phyloP scores from a whole-genome alignment of 1,139 yeast species.

The Blastobotrys aristatus region DNA sequence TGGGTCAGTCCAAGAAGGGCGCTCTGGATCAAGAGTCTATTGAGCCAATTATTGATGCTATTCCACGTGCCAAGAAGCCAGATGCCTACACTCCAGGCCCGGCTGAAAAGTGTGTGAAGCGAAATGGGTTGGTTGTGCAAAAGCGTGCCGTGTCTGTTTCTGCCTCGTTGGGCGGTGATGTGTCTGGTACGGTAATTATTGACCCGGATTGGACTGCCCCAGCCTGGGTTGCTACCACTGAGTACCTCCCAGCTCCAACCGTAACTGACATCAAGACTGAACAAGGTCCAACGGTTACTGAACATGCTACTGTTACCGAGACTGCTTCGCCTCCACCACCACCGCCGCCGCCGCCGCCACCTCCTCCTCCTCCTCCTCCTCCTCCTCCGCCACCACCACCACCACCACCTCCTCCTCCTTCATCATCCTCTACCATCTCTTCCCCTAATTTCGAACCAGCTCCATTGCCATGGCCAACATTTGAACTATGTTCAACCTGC shows the following conservation, averaged over 20 bases:
- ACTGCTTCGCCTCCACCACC: neutral
- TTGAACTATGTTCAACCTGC: too few species aligned
- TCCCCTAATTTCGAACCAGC: too few species aligned
- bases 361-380: neutral
- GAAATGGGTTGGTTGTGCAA: neutral
- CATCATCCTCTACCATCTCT: neutral
- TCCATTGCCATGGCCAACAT: too few species aligned
- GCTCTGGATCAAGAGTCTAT: conserved; percentile 18
- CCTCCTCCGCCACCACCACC: neutral
- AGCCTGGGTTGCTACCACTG: neutral
- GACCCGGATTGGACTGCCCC: neutral
- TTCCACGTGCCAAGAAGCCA: conserved; percentile 21
- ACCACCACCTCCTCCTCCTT: neutral
- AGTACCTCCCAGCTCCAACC: neutral
- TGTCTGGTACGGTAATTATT: conserved; percentile 1
- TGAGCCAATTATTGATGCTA: conserved; percentile 20
- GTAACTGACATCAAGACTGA: neutral
- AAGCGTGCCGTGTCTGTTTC: neutral
- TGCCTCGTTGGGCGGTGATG: conserved; percentile 1
- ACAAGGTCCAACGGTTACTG: neutral
- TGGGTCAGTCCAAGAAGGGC: conserved; percentile 55
- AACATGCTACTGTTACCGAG: neutral
- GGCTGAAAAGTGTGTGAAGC: neutral
- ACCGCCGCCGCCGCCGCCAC: neutral
- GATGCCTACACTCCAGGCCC: conserved; percentile 9